phyloP scores from a whole-genome alignment of 352 stramenopile species.

The Pythium chondricola region DNA sequence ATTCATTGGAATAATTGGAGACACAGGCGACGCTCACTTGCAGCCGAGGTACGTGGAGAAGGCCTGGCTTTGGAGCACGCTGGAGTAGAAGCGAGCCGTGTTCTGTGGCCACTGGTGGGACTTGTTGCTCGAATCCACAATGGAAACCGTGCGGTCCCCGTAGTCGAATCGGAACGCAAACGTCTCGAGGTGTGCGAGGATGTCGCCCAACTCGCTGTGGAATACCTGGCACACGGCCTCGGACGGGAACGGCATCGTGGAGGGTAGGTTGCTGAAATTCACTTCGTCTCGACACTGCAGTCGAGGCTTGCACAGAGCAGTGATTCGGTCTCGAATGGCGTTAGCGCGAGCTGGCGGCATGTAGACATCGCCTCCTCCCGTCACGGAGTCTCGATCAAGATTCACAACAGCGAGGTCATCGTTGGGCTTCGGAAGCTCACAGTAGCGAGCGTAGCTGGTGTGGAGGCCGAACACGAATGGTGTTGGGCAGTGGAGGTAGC shows the following conservation, averaged over 20 bases:
- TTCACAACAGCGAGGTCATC: slow-evolving; percentile 53
- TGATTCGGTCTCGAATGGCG: slow-evolving; percentile 36
- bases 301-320: slow-evolving; percentile 27
- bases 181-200: slow-evolving; percentile 42
- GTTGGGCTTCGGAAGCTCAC: slow-evolving; percentile 38
- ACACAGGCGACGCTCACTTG: no score
- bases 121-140: slow-evolving; percentile 45
- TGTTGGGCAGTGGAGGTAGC: slow-evolving; percentile 67
- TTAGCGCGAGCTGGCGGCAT: slow-evolving; percentile 31
- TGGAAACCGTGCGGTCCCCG: slow-evolving; percentile 24
- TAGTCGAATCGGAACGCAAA: slow-evolving; percentile 60
- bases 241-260: slow-evolving; percentile 13
- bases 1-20: no score
- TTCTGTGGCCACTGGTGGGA: slow-evolving; percentile 29
- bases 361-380: slow-evolving; percentile 34
- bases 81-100: slow-evolving; percentile 31
- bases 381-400: slow-evolving; percentile 45
- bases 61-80: slow-evolving; percentile 51
- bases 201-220: slow-evolving; percentile 28
- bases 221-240: slow-evolving; percentile 30
- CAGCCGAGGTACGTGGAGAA: slow-evolving; percentile 39
- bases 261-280: not conserved
- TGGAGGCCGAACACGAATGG: slow-evolving; percentile 78
- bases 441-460: slow-evolving; percentile 40
- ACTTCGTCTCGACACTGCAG: slow-evolving; percentile 33